Conservation (phyloP, 805 yeast species). For the Saturnispora dispora region DNA sequence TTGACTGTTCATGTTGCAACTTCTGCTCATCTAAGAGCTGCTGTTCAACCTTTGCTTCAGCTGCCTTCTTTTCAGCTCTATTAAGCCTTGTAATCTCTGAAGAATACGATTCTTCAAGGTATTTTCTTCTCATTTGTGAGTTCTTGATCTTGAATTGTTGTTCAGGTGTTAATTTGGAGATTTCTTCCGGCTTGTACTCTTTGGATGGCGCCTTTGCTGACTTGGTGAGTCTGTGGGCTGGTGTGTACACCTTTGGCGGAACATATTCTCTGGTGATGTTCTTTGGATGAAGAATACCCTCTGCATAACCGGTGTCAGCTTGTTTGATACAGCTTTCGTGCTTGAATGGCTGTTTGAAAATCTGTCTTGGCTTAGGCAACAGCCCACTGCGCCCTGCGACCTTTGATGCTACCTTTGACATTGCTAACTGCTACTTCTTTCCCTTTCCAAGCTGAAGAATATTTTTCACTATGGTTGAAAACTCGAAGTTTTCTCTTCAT, state of each 20-base stretch:
- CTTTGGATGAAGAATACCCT: slow-evolving; percentile 57
- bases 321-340: slow-evolving; percentile 42
- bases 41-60: slow-evolving; percentile 18
- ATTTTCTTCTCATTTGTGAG: slow-evolving; percentile 64
- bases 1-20: slow-evolving; percentile 31
- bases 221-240: slow-evolving; percentile 46
- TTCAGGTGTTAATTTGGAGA: slow-evolving; percentile 28
- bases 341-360: slow-evolving; percentile 59
- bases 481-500: background rate
- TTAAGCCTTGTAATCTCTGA: slow-evolving; percentile 31
- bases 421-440: slow-evolving; percentile 11
- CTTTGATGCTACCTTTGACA: slow-evolving; percentile 44
- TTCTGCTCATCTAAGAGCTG: slow-evolving; percentile 23
- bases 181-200: slow-evolving; percentile 24
- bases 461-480: background rate
- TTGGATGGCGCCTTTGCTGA: slow-evolving; percentile 42
- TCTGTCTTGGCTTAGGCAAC: slow-evolving; percentile 67
- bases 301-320: slow-evolving; percentile 59
- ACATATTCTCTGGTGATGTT: slow-evolving; percentile 51
- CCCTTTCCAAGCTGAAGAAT: background rate
- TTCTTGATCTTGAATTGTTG: slow-evolving; percentile 41
- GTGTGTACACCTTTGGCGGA: slow-evolving; percentile 45
- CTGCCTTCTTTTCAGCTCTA: slow-evolving; percentile 21
- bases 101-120: slow-evolving; percentile 50
- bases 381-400: slow-evolving; percentile 70